These are phyloP conservation scores for Candida sp. DNA, from an alignment of 1,139 yeast genomes.

Conservation along the genomic window DNA sequence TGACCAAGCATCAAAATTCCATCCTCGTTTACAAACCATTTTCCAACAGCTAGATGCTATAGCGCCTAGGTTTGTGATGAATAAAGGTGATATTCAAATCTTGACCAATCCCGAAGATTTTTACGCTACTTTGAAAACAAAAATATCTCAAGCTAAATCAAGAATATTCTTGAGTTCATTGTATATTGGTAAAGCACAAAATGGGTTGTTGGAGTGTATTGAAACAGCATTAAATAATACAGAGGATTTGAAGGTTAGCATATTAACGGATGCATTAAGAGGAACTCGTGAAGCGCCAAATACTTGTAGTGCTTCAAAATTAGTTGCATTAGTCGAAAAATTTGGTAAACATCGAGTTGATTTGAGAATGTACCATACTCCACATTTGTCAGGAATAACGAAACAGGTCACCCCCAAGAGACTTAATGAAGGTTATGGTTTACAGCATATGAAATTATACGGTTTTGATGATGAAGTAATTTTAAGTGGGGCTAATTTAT, in stretches of 20 bases:
- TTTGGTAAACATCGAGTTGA: slow-evolving; percentile 72
- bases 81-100: slow-evolving; percentile 59
- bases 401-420: slow-evolving; percentile 72
- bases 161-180: slow-evolving; percentile 81
- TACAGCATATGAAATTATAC: slow-evolving; percentile 96
- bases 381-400: slow-evolving; percentile 69
- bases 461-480: slow-evolving; percentile 92
- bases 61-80: slow-evolving; percentile 69
- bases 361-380: slow-evolving; percentile 85
- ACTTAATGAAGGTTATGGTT: slow-evolving; percentile 87
- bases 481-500: slow-evolving; percentile 87
- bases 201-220: slow-evolving; percentile 65
- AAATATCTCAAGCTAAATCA: slow-evolving; percentile 50
- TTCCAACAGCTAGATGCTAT: slow-evolving; percentile 58
- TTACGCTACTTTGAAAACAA: slow-evolving; percentile 56
- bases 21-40: slow-evolving; percentile 47
- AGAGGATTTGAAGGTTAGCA: slow-evolving; percentile 60
- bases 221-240: slow-evolving; percentile 57
- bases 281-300: slow-evolving; percentile 93
- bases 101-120: slow-evolving; percentile 67
- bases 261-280: slow-evolving; percentile 83
- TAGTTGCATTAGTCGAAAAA: slow-evolving; percentile 64
- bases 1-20: slow-evolving; percentile 26
- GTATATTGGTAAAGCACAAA: slow-evolving; percentile 81
- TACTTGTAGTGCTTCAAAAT: slow-evolving; percentile 61